Evolutionary conservation across 768 basidiomycete species (phyloP), one percentile per base, ranked within the genome.

Genomic region (Lyophyllum semitale): DNA sequence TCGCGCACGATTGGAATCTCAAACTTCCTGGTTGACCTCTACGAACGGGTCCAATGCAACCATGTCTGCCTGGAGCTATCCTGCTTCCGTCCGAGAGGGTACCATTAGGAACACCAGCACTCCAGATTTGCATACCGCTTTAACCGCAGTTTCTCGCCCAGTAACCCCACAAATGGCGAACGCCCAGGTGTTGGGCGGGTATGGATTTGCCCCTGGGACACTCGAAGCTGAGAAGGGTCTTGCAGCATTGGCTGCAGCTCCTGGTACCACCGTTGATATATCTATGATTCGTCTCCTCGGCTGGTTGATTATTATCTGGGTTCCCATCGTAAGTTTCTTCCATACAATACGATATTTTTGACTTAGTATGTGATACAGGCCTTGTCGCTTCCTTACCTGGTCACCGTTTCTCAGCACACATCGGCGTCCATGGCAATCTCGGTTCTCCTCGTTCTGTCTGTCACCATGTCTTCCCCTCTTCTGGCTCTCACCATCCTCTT

Each of bases 21-120:
- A 88, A 66, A 83, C 75, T 17, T 91, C 89, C 4, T 91, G 89
- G 89, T 67, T 91, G 53, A 86, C 86, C 0, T 87, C 87, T 3
- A 78, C 80, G 7, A 76, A 81, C 41, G 83, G 76, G 11, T 81
- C 85, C 11, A 83, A 81, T 41, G 71, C 76, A 13, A 84, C 85
- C 0, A 53, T 84, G 20, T 82, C 88, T 22, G 79, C 81, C 8
- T 91, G 88, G 86, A 88, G 87, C 1, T 90, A 81, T 73, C 83
- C 89, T 17, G 69, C 81, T 3, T 79, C 77, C 17, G 73, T 68
- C 20, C 66, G 63, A 26, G 74, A 75, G 37, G 66, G 68, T 18
- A 68, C 67, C 3, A 58, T 71, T 33, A 67, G 63, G 40, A 71
- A 71, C 50, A 71, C 67, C 13, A 78, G 76, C 55, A 66, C 74